Evolutionary conservation across 176 grass and related monocot species (phyloP), one percentile per base, ranked within the genome.

Genomic region (Pontederia paniculata): DNA sequence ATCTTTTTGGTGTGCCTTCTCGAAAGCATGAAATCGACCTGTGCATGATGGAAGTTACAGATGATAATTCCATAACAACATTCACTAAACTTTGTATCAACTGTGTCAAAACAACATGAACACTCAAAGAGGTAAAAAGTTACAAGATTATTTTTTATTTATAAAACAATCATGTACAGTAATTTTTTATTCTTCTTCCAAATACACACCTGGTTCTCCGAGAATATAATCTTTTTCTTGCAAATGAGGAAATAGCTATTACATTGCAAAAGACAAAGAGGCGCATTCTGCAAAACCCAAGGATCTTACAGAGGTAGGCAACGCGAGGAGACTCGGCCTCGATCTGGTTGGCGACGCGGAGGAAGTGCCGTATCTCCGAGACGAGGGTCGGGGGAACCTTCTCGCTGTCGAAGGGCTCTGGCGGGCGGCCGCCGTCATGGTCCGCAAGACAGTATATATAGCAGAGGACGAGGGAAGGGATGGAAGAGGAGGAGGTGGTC

Each of bases 1-100:
- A 68, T 89, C 91, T 80, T 81, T 71, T 14, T 23, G 52, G 62
- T 96, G 91, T 58, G 91, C 70, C 64, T 89, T 96, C 67, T 87
- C 91, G 74, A 96, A 96, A 18, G 91, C 91, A 23, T 96, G 91
- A 64, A 89, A 96, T 12, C 91, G 82, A 58, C 91, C 91, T 96
- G 57, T 73, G 28, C 28, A 37, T 48, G 70, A 77, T 67, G 48
- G 42, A 52, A 42, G 10, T 42, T 48, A 50, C 19, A 9, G 45
- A 62, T 9, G 20, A 50, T 16, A 50, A n/a, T 50, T 9, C 48
- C 48, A 50, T 48, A 50, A 50, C 15, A 50, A 50, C 48, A 50
- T 17, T 16, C n/a, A 5, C 48, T 5, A 17, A 13, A 5, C 3
- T 50, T 50, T 0, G 48, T 16, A 50, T 17, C 48, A 50, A 50